Percentiles rank a stretch among this genome's conserved stretches.
Evolutionary conservation across 768 basidiomycete species (phyloP).

Genomic region (Xanthoconium stramineum): DNA sequence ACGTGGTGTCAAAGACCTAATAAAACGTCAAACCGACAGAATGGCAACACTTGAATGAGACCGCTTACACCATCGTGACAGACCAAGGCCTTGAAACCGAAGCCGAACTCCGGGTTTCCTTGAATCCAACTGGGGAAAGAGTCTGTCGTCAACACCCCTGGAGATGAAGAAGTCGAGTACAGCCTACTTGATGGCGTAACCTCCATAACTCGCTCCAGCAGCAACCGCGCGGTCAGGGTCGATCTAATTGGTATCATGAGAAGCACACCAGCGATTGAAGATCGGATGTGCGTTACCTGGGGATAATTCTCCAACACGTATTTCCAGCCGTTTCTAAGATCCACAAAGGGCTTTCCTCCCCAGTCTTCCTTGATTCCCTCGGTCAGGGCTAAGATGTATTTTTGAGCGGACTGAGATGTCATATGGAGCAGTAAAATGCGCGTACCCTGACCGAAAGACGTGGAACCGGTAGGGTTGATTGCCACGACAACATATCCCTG

Average conservation of each 20-base stretch:
- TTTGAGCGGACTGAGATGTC: neutral
- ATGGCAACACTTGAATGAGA: neutral
- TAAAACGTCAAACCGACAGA: neutral
- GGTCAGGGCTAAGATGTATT: constrained; percentile 55
- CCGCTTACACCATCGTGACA: constrained; percentile 83
- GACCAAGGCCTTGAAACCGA: constrained; percentile 88
- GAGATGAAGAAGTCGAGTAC: neutral
- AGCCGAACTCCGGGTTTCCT: constrained; percentile 85
- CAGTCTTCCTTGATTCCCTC: constrained; percentile 77
- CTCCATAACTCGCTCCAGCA: constrained; percentile 84
- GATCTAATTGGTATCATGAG: constrained; percentile 41
- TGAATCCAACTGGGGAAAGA: constrained; percentile 76
- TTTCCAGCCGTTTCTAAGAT: constrained; percentile 74
- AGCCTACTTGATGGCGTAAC: constrained; percentile 81
- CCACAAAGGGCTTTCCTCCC: constrained; percentile 84
- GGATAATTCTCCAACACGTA: constrained; percentile 63
- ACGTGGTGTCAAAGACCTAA: constrained; percentile 71
- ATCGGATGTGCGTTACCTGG: constrained; percentile 44
- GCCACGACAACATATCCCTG: constrained; percentile 87
- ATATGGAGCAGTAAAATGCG: neutral
- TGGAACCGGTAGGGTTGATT: constrained; percentile 93
- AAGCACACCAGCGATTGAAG: neutral
- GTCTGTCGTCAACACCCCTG: neutral
- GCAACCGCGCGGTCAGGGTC: constrained; percentile 68
- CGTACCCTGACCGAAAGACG: constrained; percentile 84